Base-by-base conservation (phyloP, 345 rosid genomes). In the Cardiospermum halicacabum region DNA sequence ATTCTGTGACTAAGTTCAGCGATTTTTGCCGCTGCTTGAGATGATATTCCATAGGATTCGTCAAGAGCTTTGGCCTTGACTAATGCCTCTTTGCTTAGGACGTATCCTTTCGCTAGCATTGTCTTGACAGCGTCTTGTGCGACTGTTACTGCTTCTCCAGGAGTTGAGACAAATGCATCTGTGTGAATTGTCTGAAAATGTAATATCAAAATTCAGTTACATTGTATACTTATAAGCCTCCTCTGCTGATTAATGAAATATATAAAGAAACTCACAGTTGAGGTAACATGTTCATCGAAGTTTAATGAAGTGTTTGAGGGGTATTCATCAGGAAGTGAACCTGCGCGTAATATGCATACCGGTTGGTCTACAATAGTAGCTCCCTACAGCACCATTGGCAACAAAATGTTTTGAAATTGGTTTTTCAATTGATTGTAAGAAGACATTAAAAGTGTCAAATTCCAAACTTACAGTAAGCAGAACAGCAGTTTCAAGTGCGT, bases 61-160 rank as follows among this genome's bases (percentile, higher is more conserved):
- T 89, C 98, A 26, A 89, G 79, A 22, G 77, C 87, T 72, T 83
- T 89, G 39, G 98, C 98, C 73, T 72, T 88, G 58, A 77, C 57
- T 36, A 89, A 57, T 0, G 80, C 96, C 25, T 92, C 93, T 80
- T 88, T 83, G 58, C 96, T 81, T 64, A 92, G 62, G 64, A 76
- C 74, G 51, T 84, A 92, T 26, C 98, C 96, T 61, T 84, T 83
- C 9, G 90, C 72, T 25, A 88, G 6, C 96, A 92, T 88, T 34
- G 96, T 86, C 66, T 69, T 83, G 34, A 92, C 93, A 28, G 85
- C 87, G 61, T 91, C 86, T 66, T 91, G 97, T 27, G 97, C 87
- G 49, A 82, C 74, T 16, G 91, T 81, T 57, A 92, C 76, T 0
- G 91, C 96, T 70, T 84, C 96, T 58, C 96, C 79, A 0, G 89